Base-by-base conservation (phyloP, 192 early-diverging fungal species). In the Coemansia sp. region DNA sequence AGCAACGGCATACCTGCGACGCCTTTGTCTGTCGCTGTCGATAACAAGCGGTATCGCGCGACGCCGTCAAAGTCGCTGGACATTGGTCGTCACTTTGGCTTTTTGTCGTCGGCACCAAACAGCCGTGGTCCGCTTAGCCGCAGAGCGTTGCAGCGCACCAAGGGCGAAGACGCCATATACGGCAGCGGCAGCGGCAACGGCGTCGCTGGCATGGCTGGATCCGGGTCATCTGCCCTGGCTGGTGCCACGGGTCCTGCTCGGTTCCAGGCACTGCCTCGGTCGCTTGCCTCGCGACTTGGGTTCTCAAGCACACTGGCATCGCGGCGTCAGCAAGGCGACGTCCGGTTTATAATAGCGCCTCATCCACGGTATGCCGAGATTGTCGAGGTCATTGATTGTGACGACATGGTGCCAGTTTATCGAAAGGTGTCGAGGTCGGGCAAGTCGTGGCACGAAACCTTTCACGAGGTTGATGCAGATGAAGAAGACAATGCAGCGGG, bases 361-460 rank as follows among this genome's bases (percentile, higher is more conserved):
- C 79, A 81, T 57, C 58, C 79, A 12, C 70, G 39, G 22, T 61
- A 73, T 45, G 20, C 71, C 2, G 79, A 81, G 35, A 62, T 81
- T 14, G 45, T 76, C 41, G 74, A 81, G 52, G 71, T 81, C 55
- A 71, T 73, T 34, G 79, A 81, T 35, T 76, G 79, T 54, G 79
- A 76, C 14, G 79, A 71, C 12, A 56, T 37, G 56, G 66, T 36
- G n/a, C 71, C 74, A 6, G 70, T 76, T 37, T 82, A 82, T 68
- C 79, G 79, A 71, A 82, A 82, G 59, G 59, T 82, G 54, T 82
- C 79, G 18, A 64, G 74, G 39, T 82, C 79, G 1, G 73, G 70
- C 35, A 68, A 73, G 68, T 76, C 74, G 28, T 82, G 79, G 79
- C 79, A 76, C 62, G 79, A 82, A 63, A 76, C 79, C 14, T 82